Evolutionary conservation across 495 filamentous ascomycete species (phyloP), one percentile per base, ranked within the genome.

Genomic region (Podospora conica): DNA sequence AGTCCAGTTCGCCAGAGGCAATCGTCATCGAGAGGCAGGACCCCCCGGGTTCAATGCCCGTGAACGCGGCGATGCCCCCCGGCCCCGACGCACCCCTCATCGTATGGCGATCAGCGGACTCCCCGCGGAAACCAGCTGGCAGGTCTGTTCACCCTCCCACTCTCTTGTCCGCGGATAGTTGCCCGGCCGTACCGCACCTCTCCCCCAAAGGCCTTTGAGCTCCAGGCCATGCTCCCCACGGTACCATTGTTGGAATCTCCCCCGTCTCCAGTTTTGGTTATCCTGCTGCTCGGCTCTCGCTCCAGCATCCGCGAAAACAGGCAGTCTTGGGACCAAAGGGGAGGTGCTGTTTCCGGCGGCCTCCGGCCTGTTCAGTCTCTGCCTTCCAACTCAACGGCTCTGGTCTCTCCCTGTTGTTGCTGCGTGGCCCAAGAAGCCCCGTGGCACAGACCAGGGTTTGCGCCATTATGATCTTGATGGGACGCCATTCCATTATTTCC

Each of bases 41-140:
- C 10, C 40, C 40, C 40, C 69, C 27, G 63, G 80, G 69, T 88
- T 88, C 76, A 82, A 84, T 74, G 85, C 83, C 74, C 80, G 82
- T 63, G 82, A 96, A 75, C 91, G 92, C 74, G 87, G 84, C 69
- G 87, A 83, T 65, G 87, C 90, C 72, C 95, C 95, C 70, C 93
- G 96, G 72, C 94, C 95, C 53, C 88, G 95, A 69, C 93, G 95
- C 75, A 98, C 96, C 71, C 88, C 91, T 65, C 92, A 90, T 78
- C 92, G 95, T 75, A 97, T 98, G 95, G 87, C 92, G 78, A 93
- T 98, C 72, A 90, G 91, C 85, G 93, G 93, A 82, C 93, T 98
- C 81, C 93, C 94, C 73, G 85, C 85, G 79, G 96, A 98, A 84
- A 98, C 96, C 83, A 97, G 93, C 86, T 98, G 95, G 95, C 95